Conservation (phyloP, 2,329 filamentous ascomycete species). For the Neophaeococcomyces aloes region DNA sequence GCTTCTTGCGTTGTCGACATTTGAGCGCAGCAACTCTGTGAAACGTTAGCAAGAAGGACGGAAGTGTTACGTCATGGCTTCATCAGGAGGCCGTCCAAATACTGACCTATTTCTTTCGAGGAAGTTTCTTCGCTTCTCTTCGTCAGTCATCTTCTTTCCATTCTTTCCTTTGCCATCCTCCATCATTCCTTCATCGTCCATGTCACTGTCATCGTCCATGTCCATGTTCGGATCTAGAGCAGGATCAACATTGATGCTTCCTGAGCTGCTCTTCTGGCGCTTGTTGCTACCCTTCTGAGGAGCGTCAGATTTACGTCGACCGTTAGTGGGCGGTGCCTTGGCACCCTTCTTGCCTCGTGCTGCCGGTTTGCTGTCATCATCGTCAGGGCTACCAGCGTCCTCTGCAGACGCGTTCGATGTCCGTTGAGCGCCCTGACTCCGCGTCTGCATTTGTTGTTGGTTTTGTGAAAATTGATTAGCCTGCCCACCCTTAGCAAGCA, state of each 20-base stretch:
- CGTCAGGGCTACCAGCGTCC: slow-evolving; percentile 62
- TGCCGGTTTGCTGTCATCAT: slow-evolving; percentile 50
- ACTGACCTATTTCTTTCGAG: slow-evolving; percentile 82
- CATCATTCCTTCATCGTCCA: slow-evolving; percentile 43
- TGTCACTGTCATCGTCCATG: slow-evolving; percentile 46
- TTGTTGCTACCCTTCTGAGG: slow-evolving; percentile 60
- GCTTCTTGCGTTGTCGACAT: slow-evolving; percentile 96
- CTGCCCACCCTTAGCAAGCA: slow-evolving; percentile 62
- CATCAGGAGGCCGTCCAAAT: no score
- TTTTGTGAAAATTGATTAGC: slow-evolving; percentile 45
- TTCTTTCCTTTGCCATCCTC: slow-evolving; percentile 23
- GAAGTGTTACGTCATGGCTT: background rate
- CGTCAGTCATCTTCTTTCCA: slow-evolving; percentile 85
- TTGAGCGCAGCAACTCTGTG: slow-evolving; percentile 85
- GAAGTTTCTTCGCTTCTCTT: slow-evolving; percentile 98
- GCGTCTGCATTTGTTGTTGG: slow-evolving; percentile 43
- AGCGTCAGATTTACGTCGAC: slow-evolving; percentile 65
- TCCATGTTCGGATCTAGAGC: slow-evolving; percentile 38
- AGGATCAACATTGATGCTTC: slow-evolving; percentile 30
- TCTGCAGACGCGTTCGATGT: slow-evolving; percentile 46
- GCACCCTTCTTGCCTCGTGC: slow-evolving; percentile 62
- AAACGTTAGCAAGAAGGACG: slow-evolving; percentile 21
- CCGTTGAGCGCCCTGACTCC: slow-evolving; percentile 30
- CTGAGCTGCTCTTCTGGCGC: slow-evolving; percentile 55
- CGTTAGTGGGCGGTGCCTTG: slow-evolving; percentile 44